Percentiles rank a stretch among this genome's conserved stretches.
These are phyloP conservation scores for Aphanomyces euteiches DNA, from an alignment of 352 stramenopile genomes.

Conservation along the genomic window DNA sequence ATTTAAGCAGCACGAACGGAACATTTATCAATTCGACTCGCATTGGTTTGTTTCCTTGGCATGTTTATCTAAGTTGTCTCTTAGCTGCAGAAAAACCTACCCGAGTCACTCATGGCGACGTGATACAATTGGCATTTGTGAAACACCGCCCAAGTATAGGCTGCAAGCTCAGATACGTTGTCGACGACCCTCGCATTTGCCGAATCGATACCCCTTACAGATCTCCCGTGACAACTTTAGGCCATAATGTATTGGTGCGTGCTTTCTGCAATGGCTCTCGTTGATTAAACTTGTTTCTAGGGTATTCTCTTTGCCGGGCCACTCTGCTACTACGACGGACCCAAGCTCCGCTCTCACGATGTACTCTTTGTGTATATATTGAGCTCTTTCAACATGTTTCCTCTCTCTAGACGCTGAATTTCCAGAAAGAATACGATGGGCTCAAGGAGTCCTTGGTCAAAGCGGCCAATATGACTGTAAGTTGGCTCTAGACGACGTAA, in stretches of 20 bases:
- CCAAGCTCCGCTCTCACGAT: slow-evolving; percentile 5
- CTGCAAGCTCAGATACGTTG: slow-evolving; percentile 16
- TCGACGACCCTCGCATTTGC: slow-evolving; percentile 2
- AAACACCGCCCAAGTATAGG: neutral
- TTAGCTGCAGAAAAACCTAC: neutral
- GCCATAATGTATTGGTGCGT: slow-evolving; percentile 19
- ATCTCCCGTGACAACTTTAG: neutral
- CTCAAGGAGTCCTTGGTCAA: slow-evolving; percentile 6
- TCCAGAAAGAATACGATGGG: slow-evolving; percentile 19
- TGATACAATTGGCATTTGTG: slow-evolving; percentile 4
- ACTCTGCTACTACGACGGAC: slow-evolving; percentile 7
- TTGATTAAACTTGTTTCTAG: neutral
- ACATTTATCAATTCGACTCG: slow-evolving; percentile 13
- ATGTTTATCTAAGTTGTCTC: neutral
- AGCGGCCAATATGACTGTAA: slow-evolving; percentile 1
- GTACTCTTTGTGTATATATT: neutral
- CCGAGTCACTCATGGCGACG: neutral
- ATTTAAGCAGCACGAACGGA: slow-evolving; percentile 13
- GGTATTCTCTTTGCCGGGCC: slow-evolving; percentile 11
- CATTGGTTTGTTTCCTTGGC: neutral
- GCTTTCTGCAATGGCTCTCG: neutral
- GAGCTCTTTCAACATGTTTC: neutral
- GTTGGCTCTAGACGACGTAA: too few species aligned
- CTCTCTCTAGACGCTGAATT: slow-evolving; percentile 12
- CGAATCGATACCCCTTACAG: slow-evolving; percentile 6